Conservation (phyloP, 148 eudicot species). For the Chenopodium formosanum region DNA sequence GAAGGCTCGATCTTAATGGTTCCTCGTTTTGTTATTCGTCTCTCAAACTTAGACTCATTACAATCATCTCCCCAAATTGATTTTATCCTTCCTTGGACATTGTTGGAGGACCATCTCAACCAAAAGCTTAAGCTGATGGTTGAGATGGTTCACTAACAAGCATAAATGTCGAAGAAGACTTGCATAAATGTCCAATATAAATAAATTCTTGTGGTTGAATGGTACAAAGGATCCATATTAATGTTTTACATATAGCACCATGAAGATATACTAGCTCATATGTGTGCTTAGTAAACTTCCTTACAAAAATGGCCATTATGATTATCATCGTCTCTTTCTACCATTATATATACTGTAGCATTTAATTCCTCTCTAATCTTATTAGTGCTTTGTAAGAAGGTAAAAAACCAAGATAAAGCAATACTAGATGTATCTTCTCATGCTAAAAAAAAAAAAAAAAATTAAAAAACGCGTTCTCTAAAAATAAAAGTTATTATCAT, state of each 20-base stretch:
- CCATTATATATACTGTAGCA: background rate
- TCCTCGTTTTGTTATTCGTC: slow-evolving; percentile 34
- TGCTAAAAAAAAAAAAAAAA: slow-evolving; percentile 12
- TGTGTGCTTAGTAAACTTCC: slow-evolving; percentile 18
- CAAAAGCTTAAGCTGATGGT: too few relatives aligned
- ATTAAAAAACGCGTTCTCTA: slow-evolving; percentile 20
- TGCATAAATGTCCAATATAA: slow-evolving; percentile 20
- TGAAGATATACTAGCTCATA: slow-evolving; percentile 43
- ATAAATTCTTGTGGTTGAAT: slow-evolving; percentile 36
- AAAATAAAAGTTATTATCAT: background rate
- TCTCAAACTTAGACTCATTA: background rate
- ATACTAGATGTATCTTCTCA: slow-evolving; percentile 33
- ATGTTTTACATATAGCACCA: slow-evolving; percentile 41
- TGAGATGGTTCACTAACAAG: too few relatives aligned
- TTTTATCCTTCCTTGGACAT: too few relatives aligned
- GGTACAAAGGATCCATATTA: slow-evolving; percentile 42
- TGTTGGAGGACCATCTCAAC: too few relatives aligned
- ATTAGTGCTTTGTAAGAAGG: slow-evolving; percentile 20
- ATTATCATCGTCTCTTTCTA: background rate
- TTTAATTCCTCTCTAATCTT: slow-evolving; percentile 38
- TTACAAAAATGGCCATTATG: background rate
- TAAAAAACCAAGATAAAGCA: slow-evolving; percentile 42
- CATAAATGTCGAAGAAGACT: too few relatives aligned
- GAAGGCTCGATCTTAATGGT: slow-evolving; percentile 41
- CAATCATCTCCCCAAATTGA: too few relatives aligned